These are phyloP conservation scores for Cardamine chenopodiifolia DNA, from an alignment of 345 rosid genomes.

Conservation along the genomic window DNA sequence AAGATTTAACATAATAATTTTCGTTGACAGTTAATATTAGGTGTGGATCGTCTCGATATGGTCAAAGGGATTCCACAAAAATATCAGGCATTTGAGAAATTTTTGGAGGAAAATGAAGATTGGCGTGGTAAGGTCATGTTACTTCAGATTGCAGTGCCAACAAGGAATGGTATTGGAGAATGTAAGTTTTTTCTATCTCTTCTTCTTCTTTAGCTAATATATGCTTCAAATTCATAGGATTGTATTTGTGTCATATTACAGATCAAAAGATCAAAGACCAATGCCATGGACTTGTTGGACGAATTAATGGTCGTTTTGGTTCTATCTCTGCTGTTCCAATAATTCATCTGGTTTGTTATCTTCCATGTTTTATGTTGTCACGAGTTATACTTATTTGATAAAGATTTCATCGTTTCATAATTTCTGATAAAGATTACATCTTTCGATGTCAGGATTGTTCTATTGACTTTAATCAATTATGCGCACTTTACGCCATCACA, in stretches of 20 bases:
- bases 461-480: conserved; percentile 66
- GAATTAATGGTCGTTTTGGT: conserved; percentile 97
- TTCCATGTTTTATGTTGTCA: conserved; percentile 17
- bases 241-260: conserved; percentile 5
- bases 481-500: conserved; percentile 93
- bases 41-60: conserved; percentile 97
- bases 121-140: conserved; percentile 96
- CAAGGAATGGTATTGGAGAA: conserved; percentile 98
- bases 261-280: conserved; percentile 94
- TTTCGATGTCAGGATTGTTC: conserved; percentile 71
- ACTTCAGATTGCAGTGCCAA: conserved; percentile 98
- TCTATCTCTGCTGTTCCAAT: conserved; percentile 86
- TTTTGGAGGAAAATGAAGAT: conserved; percentile 82
- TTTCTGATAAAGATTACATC: conserved; percentile 24
- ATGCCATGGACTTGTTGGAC: conserved; percentile 94
- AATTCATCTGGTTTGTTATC: conserved; percentile 78
- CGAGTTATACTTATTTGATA: neutral
- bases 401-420: neutral
- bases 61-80: conserved; percentile 98
- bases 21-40: conserved; percentile 79
- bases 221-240: neutral
- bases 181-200: conserved; percentile 52
- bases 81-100: conserved; percentile 92
- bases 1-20: neutral
- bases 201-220: neutral